Evolutionary conservation across 371 early-diverging fungal species (phyloP), one percentile per base, ranked within the genome.

Genomic region (Apophysomyces ossiformis): DNA sequence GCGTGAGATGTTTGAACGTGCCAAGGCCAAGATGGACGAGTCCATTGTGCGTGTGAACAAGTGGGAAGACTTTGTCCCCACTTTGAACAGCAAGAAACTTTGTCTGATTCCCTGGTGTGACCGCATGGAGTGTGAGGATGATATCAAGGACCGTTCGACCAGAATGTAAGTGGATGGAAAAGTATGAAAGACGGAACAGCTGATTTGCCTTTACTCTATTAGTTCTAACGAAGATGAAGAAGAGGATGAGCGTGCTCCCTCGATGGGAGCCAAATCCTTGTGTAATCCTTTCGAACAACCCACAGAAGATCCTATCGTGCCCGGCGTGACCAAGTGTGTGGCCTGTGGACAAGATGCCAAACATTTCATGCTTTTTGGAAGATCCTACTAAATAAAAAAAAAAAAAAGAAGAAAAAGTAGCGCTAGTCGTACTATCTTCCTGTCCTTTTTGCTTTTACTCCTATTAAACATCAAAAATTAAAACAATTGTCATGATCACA

Each of bases 211-310:
- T 45, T n/a, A n/a, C 4, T 37, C 6, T 37, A 39, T 18, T 66
- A 69, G 63, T 66, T 85, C 85, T 50, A 78, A 77, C 39, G 85
- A 83, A 32, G 91, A 87, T 63, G 93, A 93, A 80, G 89, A 91
- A 38, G 90, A 89, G 68, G 97, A 99, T 71, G 97, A 96, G 57
- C 91, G 92, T 77, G 99, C 97, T 63, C 96, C 97, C 60, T 93
- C 95, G 26, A 96, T 96, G 96, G 99, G 99, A 61, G 99, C 99
- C 70, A 99, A 99, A 83, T 94, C 99, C 6, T 90, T 99, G 58
- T 99, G 99, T 85, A 96, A 99, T 76, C 99, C 99, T 21, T 96
- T 96, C 76, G 86, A 88, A 57, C 95, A 98, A 87, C 95, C 96
- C 65, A 81, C 80, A 16, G 86, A 94, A 63, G 84, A 84, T 57